Conservation (phyloP, 257 asterid genomes). For the Solanum bulbocastanum region DNA sequence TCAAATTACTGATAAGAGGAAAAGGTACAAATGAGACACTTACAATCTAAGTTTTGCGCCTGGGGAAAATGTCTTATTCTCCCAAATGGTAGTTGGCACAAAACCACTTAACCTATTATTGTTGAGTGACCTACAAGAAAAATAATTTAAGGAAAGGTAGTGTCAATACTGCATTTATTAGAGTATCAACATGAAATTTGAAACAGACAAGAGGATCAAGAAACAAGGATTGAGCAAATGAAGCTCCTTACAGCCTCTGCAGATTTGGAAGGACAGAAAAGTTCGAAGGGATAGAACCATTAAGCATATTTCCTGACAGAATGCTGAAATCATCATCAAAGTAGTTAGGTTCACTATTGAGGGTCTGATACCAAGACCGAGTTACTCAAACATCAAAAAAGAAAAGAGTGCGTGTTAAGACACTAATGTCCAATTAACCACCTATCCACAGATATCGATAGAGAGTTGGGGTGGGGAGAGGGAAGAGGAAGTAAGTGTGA, state of each 20-base stretch:
- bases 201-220: not conserved
- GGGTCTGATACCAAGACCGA: not conserved
- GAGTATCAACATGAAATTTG: not conserved
- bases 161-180: not conserved
- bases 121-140: slow-evolving; percentile 20
- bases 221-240: not conserved
- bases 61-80: slow-evolving; percentile 23
- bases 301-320: slow-evolving; percentile 32
- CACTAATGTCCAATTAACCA: not conserved
- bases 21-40: not conserved
- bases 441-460: not conserved
- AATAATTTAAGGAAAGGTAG: not conserved
- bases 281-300: slow-evolving; percentile 45
- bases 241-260: slow-evolving; percentile 30
- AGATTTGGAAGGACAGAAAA: slow-evolving; percentile 36
- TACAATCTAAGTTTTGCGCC: slow-evolving; percentile 37
- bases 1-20: not conserved
- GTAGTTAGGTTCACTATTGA: not conserved
- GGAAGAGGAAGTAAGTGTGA: not conserved
- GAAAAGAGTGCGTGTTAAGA: not conserved
- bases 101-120: slow-evolving; percentile 38
- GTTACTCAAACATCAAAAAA: not conserved
- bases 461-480: not conserved
- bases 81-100: slow-evolving; percentile 47
- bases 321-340: slow-evolving; percentile 18